A percentile compares a stretch with the other conserved stretches of the same genome.
phyloP scores from a whole-genome alignment of 2,329 filamentous ascomycete genomes.

The Sarocladiaceae sp. region DNA sequence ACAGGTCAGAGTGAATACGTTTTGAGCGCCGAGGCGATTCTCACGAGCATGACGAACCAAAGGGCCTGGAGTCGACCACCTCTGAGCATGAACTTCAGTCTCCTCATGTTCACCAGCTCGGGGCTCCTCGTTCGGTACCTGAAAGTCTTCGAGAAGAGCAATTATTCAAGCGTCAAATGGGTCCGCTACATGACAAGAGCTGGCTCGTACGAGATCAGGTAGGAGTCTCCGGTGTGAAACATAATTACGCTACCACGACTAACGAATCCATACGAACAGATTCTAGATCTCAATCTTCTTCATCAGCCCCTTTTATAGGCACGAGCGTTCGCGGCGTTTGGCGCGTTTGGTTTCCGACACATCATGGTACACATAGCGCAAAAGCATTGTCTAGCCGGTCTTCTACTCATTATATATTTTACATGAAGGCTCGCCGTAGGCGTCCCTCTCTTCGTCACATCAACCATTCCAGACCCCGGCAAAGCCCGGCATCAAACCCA shows the following conservation, averaged over 20 bases:
- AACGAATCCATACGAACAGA: not conserved
- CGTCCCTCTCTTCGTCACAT: too few species aligned
- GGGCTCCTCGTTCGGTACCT: constrained; percentile 88
- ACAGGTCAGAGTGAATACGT: constrained; percentile 97
- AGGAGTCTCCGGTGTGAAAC: too few species aligned
- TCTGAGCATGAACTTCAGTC: constrained; percentile 81
- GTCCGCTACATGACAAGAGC: constrained; percentile 98
- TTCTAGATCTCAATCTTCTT: not conserved
- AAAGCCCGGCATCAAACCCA: not conserved
- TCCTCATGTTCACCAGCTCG: constrained; percentile 97
- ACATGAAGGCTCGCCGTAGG: too few species aligned
- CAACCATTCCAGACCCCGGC: not conserved
- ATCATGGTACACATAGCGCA: not conserved
- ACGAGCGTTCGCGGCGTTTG: constrained; percentile 2
- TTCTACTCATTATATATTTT: not conserved
- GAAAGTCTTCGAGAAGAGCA: constrained; percentile 99
- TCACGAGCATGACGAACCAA: constrained; percentile 97
- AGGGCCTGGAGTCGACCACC: constrained; percentile 95
- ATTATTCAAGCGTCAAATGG: constrained; percentile 99
- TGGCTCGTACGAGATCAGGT: constrained; percentile 96
- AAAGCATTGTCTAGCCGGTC: too few species aligned
- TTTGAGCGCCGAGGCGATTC: constrained; percentile 82
- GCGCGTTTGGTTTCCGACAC: not conserved
- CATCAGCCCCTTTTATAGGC: not conserved
- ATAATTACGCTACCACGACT: too few species aligned